These are phyloP conservation scores for Oryza glaberrima DNA, from an alignment of 176 grass and related monocot species.

Conservation along the genomic window DNA sequence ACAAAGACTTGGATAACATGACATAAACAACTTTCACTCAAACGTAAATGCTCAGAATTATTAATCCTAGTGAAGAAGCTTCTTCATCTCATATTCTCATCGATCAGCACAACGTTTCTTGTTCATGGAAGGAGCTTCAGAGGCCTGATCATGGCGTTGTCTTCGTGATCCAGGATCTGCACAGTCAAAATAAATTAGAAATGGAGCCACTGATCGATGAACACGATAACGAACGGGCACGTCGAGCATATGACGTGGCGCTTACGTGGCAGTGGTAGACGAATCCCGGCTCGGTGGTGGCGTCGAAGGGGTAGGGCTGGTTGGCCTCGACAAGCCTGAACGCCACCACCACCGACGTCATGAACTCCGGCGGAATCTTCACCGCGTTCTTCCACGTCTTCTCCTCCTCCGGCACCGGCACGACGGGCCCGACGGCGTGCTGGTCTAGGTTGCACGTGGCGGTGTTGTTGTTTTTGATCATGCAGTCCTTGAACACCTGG, in stretches of 20 bases:
- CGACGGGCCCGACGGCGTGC: no score
- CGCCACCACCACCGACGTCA: no score
- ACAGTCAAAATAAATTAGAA: not conserved
- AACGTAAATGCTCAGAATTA: not conserved
- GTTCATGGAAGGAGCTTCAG: constrained; percentile 48
- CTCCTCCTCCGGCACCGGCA: no score
- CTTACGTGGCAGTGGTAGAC: no score
- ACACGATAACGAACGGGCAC: not conserved
- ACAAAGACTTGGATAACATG: not conserved
- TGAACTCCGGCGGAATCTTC: no score
- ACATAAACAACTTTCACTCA: not conserved
- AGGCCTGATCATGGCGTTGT: constrained; percentile 85
- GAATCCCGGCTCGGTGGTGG: no score
- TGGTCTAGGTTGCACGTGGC: no score
- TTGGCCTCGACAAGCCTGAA: no score
- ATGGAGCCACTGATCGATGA: not conserved
- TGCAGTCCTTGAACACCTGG: no score
- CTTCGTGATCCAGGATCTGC: constrained; percentile 86
- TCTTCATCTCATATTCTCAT: not conserved
- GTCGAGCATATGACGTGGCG: not conserved
- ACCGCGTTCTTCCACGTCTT: no score
- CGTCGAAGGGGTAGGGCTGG: no score
- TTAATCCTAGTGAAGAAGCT: not conserved
- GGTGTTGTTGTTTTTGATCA: no score
- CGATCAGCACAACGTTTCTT: not conserved